Evolutionary conservation across 805 yeast species (phyloP).

Genomic region (Candida maesae): DNA sequence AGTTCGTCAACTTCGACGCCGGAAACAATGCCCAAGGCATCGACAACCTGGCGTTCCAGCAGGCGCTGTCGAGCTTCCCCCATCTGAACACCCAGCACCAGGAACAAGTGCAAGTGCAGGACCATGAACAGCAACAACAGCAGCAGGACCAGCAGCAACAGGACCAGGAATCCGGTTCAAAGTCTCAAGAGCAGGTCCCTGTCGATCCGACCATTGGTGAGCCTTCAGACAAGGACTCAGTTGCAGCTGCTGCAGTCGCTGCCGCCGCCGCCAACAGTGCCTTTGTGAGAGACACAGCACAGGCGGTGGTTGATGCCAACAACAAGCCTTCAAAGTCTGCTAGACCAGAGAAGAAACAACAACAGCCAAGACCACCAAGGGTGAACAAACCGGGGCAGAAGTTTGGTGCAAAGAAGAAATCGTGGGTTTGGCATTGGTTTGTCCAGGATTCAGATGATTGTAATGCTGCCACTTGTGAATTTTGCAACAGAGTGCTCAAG

Average conservation of each 20-base stretch:
- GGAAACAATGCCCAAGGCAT: conserved; percentile 9
- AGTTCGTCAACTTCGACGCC: conserved; percentile 13
- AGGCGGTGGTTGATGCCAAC: conserved; percentile 23
- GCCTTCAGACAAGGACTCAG: conserved; percentile 12
- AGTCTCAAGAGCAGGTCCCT: conserved; percentile 20
- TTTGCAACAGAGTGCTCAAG: conserved; percentile 45
- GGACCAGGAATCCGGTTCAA: no score
- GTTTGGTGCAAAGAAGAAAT: conserved; percentile 57
- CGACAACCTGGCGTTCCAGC: conserved; percentile 12
- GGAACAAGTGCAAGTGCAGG: no score
- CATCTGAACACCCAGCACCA: conserved; percentile 5
- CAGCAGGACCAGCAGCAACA: no score
- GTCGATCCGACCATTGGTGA: conserved; percentile 26
- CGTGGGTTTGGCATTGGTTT: conserved; percentile 66
- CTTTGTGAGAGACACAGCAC: conserved; percentile 19
- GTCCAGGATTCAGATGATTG: conserved; percentile 45
- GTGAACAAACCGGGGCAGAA: conserved; percentile 49
- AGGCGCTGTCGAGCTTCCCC: conserved; percentile 11
- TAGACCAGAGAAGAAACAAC: conserved; percentile 2
- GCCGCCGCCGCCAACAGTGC: conserved; percentile 15
- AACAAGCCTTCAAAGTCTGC: no score
- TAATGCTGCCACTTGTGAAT: conserved; percentile 51
- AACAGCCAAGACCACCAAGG: conserved; percentile 18
- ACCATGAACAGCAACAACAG: no score
- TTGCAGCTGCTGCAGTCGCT: conserved; percentile 8